These are phyloP conservation scores for Powellomyces hirtus DNA, from an alignment of 192 early-diverging fungal genomes.

Conservation along the genomic window DNA sequence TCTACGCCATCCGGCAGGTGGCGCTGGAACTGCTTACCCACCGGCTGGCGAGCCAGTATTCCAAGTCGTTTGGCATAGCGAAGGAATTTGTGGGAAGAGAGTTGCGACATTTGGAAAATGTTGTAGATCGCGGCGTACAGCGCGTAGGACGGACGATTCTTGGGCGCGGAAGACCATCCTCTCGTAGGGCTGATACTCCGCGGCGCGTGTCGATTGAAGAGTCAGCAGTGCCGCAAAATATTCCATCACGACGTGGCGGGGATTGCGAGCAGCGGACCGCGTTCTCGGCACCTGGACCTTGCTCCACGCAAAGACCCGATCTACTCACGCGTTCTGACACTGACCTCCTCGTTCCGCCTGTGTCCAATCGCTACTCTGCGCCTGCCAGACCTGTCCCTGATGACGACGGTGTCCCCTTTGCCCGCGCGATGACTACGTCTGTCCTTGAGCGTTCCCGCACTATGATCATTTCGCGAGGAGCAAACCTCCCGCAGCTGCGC, in stretches of 20 bases:
- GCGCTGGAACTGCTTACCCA: conserved; percentile 45
- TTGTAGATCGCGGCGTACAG: neutral
- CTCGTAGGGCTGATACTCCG: neutral
- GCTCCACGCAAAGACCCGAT: neutral
- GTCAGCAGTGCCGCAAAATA: neutral
- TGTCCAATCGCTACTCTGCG: neutral
- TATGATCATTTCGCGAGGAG: conserved; percentile 29
- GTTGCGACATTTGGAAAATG: neutral
- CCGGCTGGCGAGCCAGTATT: conserved; percentile 38
- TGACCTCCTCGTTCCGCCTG: neutral
- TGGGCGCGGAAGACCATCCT: neutral
- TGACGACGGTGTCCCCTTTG: conserved; percentile 11
- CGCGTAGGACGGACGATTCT: neutral
- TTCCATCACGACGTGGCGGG: neutral
- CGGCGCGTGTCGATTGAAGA: neutral
- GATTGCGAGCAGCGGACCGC: neutral
- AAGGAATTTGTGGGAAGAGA: conserved; percentile 20
- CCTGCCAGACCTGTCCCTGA: neutral
- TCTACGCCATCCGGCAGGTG: conserved; percentile 49
- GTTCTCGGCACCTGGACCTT: neutral
- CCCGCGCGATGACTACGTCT: conserved; percentile 13
- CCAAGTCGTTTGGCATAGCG: conserved; percentile 34
- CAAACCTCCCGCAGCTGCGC: conserved; percentile 32
- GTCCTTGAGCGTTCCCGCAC: conserved; percentile 9
- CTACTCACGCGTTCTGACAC: neutral